These are phyloP conservation scores for Rhizophlyctis rosea DNA, from an alignment of 192 early-diverging fungal species.

Conservation along the genomic window DNA sequence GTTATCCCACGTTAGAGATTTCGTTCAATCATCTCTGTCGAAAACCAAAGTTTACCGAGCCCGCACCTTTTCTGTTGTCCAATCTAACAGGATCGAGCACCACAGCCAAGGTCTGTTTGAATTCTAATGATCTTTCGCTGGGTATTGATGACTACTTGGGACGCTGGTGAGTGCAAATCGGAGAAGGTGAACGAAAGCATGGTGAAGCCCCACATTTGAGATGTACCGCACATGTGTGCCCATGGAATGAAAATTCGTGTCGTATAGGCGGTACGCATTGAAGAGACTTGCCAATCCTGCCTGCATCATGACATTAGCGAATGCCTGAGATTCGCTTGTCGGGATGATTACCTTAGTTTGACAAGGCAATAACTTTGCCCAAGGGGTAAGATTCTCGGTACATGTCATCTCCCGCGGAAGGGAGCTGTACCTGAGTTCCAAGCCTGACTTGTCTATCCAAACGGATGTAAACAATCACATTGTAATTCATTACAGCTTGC, in stretches of 20 bases:
- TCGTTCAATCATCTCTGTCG: background rate
- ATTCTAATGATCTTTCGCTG: constrained; percentile 47
- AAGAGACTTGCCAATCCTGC: constrained; percentile 84
- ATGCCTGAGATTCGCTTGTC: background rate
- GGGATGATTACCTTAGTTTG: constrained; percentile 62
- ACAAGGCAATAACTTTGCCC: constrained; percentile 94
- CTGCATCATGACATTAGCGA: constrained; percentile 25
- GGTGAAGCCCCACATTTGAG: too few species aligned
- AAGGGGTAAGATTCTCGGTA: constrained; percentile 97
- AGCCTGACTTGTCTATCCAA: constrained; percentile 2
- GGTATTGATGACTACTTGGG: too few species aligned
- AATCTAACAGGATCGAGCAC: constrained; percentile 72
- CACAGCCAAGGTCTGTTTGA: constrained; percentile 73
- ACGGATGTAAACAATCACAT: background rate
- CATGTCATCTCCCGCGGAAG: constrained; percentile 93
- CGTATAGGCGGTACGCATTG: constrained; percentile 89
- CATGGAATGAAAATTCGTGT: constrained; percentile 90
- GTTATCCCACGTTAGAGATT: background rate
- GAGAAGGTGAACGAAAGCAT: too few species aligned
- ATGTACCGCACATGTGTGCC: constrained; percentile 61
- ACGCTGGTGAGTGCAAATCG: constrained; percentile 26
- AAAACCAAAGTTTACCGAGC: background rate
- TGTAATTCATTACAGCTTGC: background rate
- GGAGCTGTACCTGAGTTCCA: constrained; percentile 65
- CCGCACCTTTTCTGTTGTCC: constrained; percentile 19